A percentile compares a stretch with the other conserved stretches of the same genome.
Conservation (phyloP, 768 basidiomycete genomes). For the Boletellus sp. region DNA sequence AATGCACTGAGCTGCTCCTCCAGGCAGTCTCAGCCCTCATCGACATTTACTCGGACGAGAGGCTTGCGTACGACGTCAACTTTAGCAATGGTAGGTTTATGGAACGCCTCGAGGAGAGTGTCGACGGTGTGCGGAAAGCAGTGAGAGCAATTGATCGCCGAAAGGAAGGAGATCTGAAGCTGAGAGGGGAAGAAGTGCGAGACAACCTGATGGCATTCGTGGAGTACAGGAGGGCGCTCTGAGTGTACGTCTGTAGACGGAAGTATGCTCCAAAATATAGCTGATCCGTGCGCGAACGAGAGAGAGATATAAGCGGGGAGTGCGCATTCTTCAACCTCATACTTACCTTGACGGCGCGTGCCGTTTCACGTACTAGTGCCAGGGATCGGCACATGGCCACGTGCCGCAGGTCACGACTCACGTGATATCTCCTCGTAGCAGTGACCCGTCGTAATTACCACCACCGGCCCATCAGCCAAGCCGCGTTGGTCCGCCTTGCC, state of each 20-base stretch:
- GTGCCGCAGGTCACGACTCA: constrained; percentile 5
- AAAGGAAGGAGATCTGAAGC: constrained; percentile 58
- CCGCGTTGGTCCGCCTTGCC: constrained; percentile 3
- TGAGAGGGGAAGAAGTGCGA: constrained; percentile 70
- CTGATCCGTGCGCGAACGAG: constrained; percentile 28
- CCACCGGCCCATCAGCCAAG: background rate
- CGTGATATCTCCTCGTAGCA: constrained; percentile 10
- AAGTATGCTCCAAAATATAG: background rate
- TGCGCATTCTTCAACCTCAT: constrained; percentile 28
- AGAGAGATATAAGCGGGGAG: constrained; percentile 28
- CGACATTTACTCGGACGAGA: constrained; percentile 92
- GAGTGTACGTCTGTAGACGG: constrained; percentile 7
- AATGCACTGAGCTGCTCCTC: constrained; percentile 65
- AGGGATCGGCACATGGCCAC: constrained; percentile 1
- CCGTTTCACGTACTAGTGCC: constrained; percentile 39
- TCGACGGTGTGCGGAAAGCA: constrained; percentile 59
- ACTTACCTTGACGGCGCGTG: constrained; percentile 59
- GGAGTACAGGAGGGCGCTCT: constrained; percentile 61
- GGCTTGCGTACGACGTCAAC: constrained; percentile 71
- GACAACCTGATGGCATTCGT: constrained; percentile 77
- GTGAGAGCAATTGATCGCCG: constrained; percentile 65
- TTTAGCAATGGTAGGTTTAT: constrained; percentile 65
- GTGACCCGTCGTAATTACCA: background rate
- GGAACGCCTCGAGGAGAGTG: constrained; percentile 49
- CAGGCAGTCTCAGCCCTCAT: constrained; percentile 81